Evolutionary conservation across 2,329 filamentous ascomycete species (phyloP).

Genomic region (Penicillium sp.): DNA sequence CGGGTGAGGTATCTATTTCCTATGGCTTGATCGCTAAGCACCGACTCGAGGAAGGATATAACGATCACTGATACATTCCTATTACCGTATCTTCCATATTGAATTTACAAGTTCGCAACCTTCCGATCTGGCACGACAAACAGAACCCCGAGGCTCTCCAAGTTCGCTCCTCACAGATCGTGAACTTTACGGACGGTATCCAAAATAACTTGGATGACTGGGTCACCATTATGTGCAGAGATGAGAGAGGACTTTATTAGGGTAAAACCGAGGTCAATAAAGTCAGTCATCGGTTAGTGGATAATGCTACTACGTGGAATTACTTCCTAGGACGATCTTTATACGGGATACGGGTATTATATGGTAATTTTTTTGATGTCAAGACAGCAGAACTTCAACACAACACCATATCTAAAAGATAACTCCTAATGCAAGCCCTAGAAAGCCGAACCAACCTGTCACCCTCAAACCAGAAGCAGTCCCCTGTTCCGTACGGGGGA

Average conservation of each 20-base stretch:
- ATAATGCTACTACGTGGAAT: no score
- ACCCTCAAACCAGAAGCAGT: not conserved
- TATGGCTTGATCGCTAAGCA: not conserved
- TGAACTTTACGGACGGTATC: not conserved
- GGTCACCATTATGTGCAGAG: not conserved
- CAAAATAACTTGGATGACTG: not conserved
- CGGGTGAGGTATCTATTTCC: not conserved
- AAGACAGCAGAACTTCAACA: not conserved
- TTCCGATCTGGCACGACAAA: not conserved
- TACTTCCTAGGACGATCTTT: not conserved
- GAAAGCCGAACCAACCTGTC: conserved; percentile 1
- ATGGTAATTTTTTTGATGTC: no score
- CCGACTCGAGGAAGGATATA: not conserved
- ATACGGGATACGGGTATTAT: not conserved
- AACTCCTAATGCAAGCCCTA: conserved; percentile 6
- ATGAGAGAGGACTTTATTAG: not conserved
- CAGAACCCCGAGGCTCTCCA: not conserved
- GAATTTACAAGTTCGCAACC: not conserved
- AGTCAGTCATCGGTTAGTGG: no score
- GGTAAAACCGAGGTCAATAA: no score
- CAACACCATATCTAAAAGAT: not conserved
- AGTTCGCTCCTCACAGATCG: not conserved
- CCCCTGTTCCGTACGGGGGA: not conserved
- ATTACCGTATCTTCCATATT: not conserved
- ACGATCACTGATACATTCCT: not conserved